phyloP scores from a whole-genome alignment of 768 basidiomycete species.

The Termitomyces sp. region DNA sequence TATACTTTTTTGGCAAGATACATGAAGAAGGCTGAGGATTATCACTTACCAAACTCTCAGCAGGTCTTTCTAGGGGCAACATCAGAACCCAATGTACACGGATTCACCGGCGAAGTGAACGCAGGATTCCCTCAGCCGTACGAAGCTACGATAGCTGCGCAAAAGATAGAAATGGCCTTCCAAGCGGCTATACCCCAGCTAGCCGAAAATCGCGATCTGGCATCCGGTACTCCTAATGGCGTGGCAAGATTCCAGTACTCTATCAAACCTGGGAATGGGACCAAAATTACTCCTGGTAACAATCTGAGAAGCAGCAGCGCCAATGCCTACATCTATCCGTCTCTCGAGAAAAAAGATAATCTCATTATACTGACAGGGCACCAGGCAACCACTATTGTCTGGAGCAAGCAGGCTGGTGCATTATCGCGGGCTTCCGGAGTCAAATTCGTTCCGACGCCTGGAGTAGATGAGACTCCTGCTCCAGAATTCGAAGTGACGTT shows the following conservation, averaged over 20 bases:
- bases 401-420: neutral
- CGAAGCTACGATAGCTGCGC: conserved; percentile 3
- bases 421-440: conserved; percentile 11
- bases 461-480: neutral
- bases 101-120: conserved; percentile 7
- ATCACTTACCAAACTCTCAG: conserved; percentile 9
- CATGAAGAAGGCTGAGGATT: conserved; percentile 11
- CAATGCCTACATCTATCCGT: conserved; percentile 12
- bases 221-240: conserved; percentile 12
- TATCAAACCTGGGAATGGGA: conserved; percentile 12
- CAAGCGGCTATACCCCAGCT: conserved; percentile 5
- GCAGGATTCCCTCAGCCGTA: conserved; percentile 15
- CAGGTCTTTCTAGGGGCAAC: conserved; percentile 9
- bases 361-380: conserved; percentile 10
- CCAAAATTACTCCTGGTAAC: conserved; percentile 3
- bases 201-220: conserved; percentile 6
- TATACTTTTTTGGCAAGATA: neutral
- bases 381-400: conserved; percentile 9
- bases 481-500: neutral
- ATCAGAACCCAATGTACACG: conserved; percentile 5
- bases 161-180: neutral
- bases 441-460: conserved; percentile 5
- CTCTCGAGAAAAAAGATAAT: conserved; percentile 6
- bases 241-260: conserved; percentile 13
- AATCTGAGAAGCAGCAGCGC: conserved; percentile 12